Conservation (phyloP, 352 stramenopile genomes). For the Globisporangium nodosum region DNA sequence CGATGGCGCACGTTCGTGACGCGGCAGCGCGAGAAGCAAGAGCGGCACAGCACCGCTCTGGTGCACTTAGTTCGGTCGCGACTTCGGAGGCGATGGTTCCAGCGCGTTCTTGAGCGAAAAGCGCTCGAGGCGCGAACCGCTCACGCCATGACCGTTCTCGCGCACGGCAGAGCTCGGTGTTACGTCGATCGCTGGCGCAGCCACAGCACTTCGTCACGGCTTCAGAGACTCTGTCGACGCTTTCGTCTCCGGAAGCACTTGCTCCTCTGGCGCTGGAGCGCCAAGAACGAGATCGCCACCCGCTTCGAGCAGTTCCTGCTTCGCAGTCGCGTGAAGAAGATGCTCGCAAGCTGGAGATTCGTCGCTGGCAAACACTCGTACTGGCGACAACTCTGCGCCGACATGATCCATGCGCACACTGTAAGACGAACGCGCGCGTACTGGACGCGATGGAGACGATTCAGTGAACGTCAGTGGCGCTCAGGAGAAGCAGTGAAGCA, state of each 20-base stretch:
- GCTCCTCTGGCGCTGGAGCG: constrained; percentile 21
- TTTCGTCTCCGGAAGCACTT: constrained; percentile 43
- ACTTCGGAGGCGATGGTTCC: constrained; percentile 20
- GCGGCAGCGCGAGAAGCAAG: constrained; percentile 7
- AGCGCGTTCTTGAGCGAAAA: constrained; percentile 6
- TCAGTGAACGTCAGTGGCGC: constrained; percentile 9
- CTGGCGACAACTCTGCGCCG: constrained; percentile 20
- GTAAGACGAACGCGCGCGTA: constrained; percentile 3
- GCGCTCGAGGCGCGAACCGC: constrained; percentile 4
- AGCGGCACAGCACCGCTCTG: constrained; percentile 3
- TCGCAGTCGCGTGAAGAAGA: constrained; percentile 18
- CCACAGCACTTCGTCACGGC: constrained; percentile 1
- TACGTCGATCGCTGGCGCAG: constrained; percentile 21
- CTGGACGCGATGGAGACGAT: constrained; percentile 20
- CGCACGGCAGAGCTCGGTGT: constrained; percentile 9
- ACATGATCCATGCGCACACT: constrained; percentile 7
- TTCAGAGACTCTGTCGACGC: constrained; percentile 13
- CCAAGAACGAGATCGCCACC: constrained; percentile 22
- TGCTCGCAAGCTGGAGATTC: constrained; percentile 21
- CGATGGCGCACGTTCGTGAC: constrained; percentile 17
- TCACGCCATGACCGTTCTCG: constrained; percentile 9
- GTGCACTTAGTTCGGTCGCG: constrained; percentile 16
- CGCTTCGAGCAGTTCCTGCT: constrained; percentile 27
- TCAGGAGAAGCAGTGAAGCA: constrained; percentile 1
- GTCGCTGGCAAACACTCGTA: constrained; percentile 15